Evolutionary conservation across 768 basidiomycete species (phyloP).

Genomic region (Leucogyrophana mollusca): DNA sequence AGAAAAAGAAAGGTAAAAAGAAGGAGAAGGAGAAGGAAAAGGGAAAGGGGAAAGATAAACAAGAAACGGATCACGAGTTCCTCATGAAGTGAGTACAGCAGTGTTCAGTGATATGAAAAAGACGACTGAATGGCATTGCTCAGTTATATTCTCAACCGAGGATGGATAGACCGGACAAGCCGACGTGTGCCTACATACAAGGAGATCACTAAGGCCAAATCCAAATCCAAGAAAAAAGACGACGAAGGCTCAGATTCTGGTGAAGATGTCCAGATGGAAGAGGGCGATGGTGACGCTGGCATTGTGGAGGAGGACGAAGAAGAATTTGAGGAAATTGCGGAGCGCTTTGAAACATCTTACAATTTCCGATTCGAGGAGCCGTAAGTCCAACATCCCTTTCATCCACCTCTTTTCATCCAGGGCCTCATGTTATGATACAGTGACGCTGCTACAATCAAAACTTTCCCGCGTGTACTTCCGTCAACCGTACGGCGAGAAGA

Average conservation of each 20-base stretch:
- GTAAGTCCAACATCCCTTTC: conserved; percentile 44
- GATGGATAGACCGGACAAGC: conserved; percentile 86
- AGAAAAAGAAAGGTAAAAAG: conserved; percentile 18
- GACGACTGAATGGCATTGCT: neutral
- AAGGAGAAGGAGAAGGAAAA: conserved; percentile 20
- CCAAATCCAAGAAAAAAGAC: conserved; percentile 27
- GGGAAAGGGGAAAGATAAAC: conserved; percentile 40
- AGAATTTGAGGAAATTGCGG: conserved; percentile 87
- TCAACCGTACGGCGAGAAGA: conserved; percentile 70
- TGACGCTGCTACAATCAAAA: conserved; percentile 59
- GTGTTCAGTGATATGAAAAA: neutral
- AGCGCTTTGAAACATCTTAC: conserved; percentile 93
- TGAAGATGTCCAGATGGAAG: conserved; percentile 21
- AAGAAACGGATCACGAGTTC: conserved; percentile 81
- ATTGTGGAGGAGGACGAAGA: conserved; percentile 48
- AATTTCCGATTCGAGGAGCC: conserved; percentile 98
- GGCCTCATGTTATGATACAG: conserved; percentile 43
- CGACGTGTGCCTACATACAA: conserved; percentile 81
- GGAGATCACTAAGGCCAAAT: conserved; percentile 59
- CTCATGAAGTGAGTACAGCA: conserved; percentile 75
- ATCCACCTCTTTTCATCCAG: neutral
- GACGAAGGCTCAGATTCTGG: conserved; percentile 7
- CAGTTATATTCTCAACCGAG: conserved; percentile 96
- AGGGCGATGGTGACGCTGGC: conserved; percentile 18
- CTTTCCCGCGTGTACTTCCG: conserved; percentile 74